These are phyloP conservation scores for Gossypium raimondii DNA, from an alignment of 345 rosid genomes.

Conservation along the genomic window DNA sequence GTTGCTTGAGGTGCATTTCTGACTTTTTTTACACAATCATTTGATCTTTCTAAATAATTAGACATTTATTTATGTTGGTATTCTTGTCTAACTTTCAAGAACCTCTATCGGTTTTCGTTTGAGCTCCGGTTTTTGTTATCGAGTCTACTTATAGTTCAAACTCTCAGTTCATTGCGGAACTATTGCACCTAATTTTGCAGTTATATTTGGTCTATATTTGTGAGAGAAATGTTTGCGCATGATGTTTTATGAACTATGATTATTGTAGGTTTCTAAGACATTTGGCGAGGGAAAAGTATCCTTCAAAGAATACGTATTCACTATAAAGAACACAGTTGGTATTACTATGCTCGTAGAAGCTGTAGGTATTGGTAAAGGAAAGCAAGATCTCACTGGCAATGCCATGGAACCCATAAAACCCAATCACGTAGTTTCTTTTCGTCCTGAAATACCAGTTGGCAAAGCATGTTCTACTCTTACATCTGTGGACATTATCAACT, in stretches of 20 bases:
- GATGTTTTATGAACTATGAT: slow-evolving; percentile 1
- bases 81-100: neutral
- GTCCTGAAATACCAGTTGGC: slow-evolving; percentile 43
- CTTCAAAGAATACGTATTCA: slow-evolving; percentile 38
- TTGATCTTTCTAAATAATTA: slow-evolving; percentile 4
- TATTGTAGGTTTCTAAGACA: slow-evolving; percentile 43
- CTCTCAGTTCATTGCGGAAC: neutral
- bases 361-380: slow-evolving; percentile 45
- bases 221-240: neutral
- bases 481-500: slow-evolving; percentile 40
- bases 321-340: slow-evolving; percentile 35
- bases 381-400: slow-evolving; percentile 45
- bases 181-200: neutral
- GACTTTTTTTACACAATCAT: neutral
- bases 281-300: slow-evolving; percentile 55
- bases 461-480: slow-evolving; percentile 47
- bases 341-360: slow-evolving; percentile 32
- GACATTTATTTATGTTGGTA: neutral
- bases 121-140: neutral
- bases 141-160: neutral
- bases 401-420: slow-evolving; percentile 35
- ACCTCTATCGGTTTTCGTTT: neutral
- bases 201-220: slow-evolving; percentile 1
- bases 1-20: slow-evolving; percentile 50
- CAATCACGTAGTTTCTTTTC: slow-evolving; percentile 24